phyloP scores from a whole-genome alignment of 805 yeast species.

The Torulaspora franciscae region DNA sequence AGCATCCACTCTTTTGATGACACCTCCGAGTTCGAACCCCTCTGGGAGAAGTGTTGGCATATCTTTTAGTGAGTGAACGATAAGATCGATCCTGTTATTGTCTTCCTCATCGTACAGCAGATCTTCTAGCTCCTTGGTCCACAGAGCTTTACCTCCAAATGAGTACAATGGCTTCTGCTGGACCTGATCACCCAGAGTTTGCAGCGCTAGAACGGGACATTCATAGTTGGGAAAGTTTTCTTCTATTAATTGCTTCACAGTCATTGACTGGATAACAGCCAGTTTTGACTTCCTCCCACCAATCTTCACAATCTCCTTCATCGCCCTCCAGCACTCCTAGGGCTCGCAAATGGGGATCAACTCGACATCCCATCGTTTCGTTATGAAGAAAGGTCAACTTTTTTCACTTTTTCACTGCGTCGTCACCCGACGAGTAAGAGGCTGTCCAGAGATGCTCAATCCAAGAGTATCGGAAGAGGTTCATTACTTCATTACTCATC shows the following conservation, averaged over 20 bases:
- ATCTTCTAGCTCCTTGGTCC: slow-evolving; percentile 94
- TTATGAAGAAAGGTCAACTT: background rate
- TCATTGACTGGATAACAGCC: slow-evolving; percentile 82
- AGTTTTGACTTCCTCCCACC: slow-evolving; percentile 88
- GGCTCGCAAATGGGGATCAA: background rate
- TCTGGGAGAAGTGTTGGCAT: slow-evolving; percentile 88
- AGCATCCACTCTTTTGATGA: slow-evolving; percentile 84
- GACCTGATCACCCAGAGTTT: slow-evolving; percentile 87
- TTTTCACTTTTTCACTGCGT: slow-evolving; percentile 3
- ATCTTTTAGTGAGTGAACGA: slow-evolving; percentile 92
- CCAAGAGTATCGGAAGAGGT: no score
- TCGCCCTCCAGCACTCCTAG: slow-evolving; percentile 5
- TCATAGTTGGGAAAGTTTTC: slow-evolving; percentile 55
- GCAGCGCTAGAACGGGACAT: slow-evolving; percentile 74
- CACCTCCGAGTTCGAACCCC: slow-evolving; percentile 84
- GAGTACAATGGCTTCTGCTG: slow-evolving; percentile 82
- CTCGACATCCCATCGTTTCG: background rate
- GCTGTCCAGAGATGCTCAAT: no score
- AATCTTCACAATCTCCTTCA: slow-evolving; percentile 39
- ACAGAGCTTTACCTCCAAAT: slow-evolving; percentile 91
- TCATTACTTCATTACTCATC: no score
- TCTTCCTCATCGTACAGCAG: slow-evolving; percentile 59
- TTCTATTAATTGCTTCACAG: slow-evolving; percentile 58
- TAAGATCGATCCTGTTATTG: slow-evolving; percentile 69
- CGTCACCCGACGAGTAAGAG: background rate